Conservation (phyloP, 2,329 filamentous ascomycete genomes). For the Colletotrichum falcatum region DNA sequence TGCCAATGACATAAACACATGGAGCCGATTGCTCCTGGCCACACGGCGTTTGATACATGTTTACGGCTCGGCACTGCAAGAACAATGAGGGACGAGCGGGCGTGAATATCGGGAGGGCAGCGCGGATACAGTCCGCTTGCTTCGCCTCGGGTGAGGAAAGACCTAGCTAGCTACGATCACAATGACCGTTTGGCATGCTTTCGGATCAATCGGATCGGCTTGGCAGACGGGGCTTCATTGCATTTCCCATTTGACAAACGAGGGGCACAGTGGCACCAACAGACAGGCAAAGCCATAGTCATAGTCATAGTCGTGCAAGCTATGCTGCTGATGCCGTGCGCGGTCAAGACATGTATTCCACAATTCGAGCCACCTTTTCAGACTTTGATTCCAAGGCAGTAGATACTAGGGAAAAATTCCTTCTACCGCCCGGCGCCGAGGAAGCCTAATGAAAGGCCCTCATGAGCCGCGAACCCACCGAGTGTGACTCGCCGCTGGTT, state of each 20-base stretch:
- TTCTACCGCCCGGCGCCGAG: slow-evolving; percentile 72
- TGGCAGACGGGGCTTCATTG: background rate
- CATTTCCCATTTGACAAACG: background rate
- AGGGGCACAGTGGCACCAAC: background rate
- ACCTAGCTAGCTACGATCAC: background rate
- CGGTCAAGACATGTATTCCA: slow-evolving; percentile 69
- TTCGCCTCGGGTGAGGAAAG: no score
- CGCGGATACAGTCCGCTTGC: background rate
- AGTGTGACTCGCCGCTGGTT: slow-evolving; percentile 45
- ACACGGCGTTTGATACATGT: background rate
- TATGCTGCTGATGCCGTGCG: background rate
- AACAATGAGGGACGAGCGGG: background rate
- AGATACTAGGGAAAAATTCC: slow-evolving; percentile 79
- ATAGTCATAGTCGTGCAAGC: no score
- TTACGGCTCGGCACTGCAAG: background rate
- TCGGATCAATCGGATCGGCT: no score
- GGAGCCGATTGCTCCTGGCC: background rate
- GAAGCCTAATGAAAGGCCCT: slow-evolving; percentile 67
- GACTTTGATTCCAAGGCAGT: slow-evolving; percentile 82
- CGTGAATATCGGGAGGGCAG: background rate
- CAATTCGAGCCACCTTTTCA: slow-evolving; percentile 89
- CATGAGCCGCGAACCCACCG: slow-evolving; percentile 48
- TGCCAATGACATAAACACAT: background rate
- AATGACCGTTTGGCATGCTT: background rate
- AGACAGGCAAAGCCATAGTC: background rate